A percentile compares a stretch with the other conserved stretches of the same genome.
Evolutionary conservation across 1,284 basidiomycete genomes (phyloP).

Genomic region (Puccinia novopanici): DNA sequence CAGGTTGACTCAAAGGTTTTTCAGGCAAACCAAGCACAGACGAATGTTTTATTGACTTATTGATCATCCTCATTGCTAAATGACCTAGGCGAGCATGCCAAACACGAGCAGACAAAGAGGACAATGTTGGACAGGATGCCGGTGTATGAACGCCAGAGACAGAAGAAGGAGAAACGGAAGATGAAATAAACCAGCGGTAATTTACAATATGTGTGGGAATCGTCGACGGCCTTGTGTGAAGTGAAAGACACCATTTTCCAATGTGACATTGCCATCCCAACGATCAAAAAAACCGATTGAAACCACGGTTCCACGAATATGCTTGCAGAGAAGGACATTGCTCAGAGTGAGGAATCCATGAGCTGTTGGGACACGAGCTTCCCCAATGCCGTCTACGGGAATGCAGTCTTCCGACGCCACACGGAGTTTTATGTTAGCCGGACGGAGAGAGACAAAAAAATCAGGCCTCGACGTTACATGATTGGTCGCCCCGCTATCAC

Average conservation of each 20-base stretch:
- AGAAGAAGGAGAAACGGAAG: not conserved
- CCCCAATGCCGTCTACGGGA: too few relatives aligned
- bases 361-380: too few relatives aligned
- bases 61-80: not conserved
- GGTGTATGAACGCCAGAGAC: not conserved
- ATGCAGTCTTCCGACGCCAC: too few relatives aligned
- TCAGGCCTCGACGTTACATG: not conserved
- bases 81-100: slow-evolving; percentile 6
- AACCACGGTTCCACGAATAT: not conserved
- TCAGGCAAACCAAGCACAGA: not conserved
- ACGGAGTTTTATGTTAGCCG: too few relatives aligned
- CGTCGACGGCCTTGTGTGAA: not conserved
- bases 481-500: slow-evolving; percentile 5
- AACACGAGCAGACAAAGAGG: not conserved
- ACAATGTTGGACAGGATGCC: not conserved
- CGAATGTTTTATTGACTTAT: not conserved
- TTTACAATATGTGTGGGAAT: not conserved
- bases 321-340: not conserved
- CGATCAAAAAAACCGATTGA: slow-evolving; percentile 5
- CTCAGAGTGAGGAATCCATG: not conserved
- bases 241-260: not conserved
- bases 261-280: not conserved
- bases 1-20: not conserved
- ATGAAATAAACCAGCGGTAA: not conserved
- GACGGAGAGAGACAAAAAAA: too few relatives aligned